A percentile compares a stretch with the other conserved stretches of the same genome.
Evolutionary conservation across 169 alveolate genomes (phyloP).

Genomic region (Theileria parva): DNA sequence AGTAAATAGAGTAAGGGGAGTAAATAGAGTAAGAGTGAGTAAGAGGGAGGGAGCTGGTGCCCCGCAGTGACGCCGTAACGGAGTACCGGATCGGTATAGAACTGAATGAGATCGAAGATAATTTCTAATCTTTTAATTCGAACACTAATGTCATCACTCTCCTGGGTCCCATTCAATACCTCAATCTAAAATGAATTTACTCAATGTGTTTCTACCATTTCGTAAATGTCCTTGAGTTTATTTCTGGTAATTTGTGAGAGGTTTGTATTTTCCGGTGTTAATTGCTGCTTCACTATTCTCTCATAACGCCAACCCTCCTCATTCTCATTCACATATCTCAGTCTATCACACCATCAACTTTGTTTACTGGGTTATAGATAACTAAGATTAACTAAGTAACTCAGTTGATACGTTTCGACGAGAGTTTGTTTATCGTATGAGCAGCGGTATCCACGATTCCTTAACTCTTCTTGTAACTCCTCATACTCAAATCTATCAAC

Average conservation of each 20-base stretch:
- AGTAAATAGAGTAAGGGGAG: no score
- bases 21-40: no score
- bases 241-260: slow-evolving; percentile 49
- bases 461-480: slow-evolving; percentile 58
- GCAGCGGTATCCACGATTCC: slow-evolving; percentile 60
- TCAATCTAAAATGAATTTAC: background rate
- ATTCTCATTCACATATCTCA: slow-evolving; percentile 7
- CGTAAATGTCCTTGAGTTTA: slow-evolving; percentile 22
- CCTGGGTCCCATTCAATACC: background rate
- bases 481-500: slow-evolving; percentile 30
- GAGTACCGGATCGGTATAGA: slow-evolving; percentile 46
- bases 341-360: slow-evolving; percentile 9
- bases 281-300: slow-evolving; percentile 43
- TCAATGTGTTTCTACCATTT: slow-evolving; percentile 27
- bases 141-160: slow-evolving; percentile 12
- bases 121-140: slow-evolving; percentile 28
- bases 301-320: slow-evolving; percentile 57
- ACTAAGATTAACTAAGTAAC: no score
- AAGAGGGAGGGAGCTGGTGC: no score
- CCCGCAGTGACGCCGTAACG: no score
- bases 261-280: slow-evolving; percentile 36
- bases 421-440: slow-evolving; percentile 26
- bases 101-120: slow-evolving; percentile 28
- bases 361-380: no score
- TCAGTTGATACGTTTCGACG: background rate